Conservation (phyloP, 805 yeast species). For the Ogataea trehaloabstinens region DNA sequence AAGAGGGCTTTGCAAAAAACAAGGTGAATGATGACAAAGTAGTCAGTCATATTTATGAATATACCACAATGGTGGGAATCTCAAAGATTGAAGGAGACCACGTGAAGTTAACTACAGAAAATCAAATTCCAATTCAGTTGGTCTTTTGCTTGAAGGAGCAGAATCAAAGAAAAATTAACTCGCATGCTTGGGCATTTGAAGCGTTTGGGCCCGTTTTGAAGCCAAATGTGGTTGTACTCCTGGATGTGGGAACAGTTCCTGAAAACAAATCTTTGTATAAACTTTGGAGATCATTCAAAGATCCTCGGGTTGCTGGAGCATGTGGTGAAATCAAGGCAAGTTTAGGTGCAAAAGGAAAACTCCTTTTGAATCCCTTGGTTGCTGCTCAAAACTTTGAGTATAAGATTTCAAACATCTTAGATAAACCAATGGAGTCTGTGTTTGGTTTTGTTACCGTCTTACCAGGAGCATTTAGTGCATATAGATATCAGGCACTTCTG, state of each 20-base stretch:
- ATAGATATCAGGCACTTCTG: constrained; percentile 76
- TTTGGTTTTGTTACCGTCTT: constrained; percentile 93
- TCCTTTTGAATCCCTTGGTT: constrained; percentile 77
- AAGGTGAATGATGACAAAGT: constrained; percentile 81
- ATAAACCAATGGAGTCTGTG: constrained; percentile 92
- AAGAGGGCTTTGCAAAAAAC: constrained; percentile 93
- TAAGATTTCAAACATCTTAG: constrained; percentile 90
- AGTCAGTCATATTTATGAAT: constrained; percentile 86
- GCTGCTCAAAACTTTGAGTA: constrained; percentile 98
- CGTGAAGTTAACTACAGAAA: constrained; percentile 66
- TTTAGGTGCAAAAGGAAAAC: constrained; percentile 52
- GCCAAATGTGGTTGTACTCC: constrained; percentile 78
- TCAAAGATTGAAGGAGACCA: constrained; percentile 54
- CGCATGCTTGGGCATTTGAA: constrained; percentile 96
- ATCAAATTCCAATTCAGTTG: constrained; percentile 78
- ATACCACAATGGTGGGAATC: constrained; percentile 88
- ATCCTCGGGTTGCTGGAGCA: constrained; percentile 89
- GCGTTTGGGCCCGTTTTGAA: constrained; percentile 81
- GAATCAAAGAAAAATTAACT: constrained; percentile 86
- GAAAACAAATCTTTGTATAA: constrained; percentile 79
- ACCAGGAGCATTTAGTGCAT: constrained; percentile 97
- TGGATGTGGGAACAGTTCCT: constrained; percentile 96
- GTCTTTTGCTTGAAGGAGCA: constrained; percentile 87
- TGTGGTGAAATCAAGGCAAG: constrained; percentile 95
- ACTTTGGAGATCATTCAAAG: constrained; percentile 81